Evolutionary conservation across 1,139 yeast genomes (phyloP).

Genomic region (Yamadazyma diospyri): DNA sequence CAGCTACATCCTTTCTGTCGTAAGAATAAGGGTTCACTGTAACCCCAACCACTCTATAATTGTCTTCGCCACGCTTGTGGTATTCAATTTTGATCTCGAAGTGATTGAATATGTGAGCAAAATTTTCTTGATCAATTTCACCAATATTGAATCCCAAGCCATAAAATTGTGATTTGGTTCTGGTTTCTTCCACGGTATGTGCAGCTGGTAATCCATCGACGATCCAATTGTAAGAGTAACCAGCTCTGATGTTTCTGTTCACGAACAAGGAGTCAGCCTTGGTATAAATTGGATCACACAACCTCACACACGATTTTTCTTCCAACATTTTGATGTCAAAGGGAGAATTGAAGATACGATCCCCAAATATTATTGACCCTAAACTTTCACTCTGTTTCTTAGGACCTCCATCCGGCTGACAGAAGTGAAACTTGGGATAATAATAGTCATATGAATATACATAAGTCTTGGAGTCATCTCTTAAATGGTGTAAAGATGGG

Average conservation of each 20-base stretch:
- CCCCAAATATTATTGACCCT: conserved; percentile 93
- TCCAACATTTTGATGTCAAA: conserved; percentile 76
- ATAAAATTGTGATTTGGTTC: conserved; percentile 60
- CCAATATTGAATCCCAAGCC: conserved; percentile 86
- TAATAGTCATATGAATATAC: conserved; percentile 83
- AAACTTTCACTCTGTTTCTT: conserved; percentile 81
- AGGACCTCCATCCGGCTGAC: conserved; percentile 68
- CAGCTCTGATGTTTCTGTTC: conserved; percentile 72
- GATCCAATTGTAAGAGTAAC: conserved; percentile 88
- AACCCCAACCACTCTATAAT: conserved; percentile 88
- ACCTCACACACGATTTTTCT: conserved; percentile 57
- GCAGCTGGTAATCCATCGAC: conserved; percentile 96
- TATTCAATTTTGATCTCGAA: conserved; percentile 76
- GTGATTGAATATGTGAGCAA: conserved; percentile 70
- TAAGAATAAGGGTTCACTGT: conserved; percentile 69
- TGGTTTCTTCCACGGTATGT: conserved; percentile 48
- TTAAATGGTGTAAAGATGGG: conserved; percentile 59
- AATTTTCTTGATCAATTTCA: conserved; percentile 42
- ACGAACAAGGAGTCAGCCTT: conserved; percentile 70
- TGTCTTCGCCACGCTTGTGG: conserved; percentile 67
- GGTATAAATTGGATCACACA: conserved; percentile 63
- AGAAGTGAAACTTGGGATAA: conserved; percentile 78
- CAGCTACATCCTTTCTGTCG: conserved; percentile 25
- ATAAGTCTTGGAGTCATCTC: conserved; percentile 45
- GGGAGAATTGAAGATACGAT: conserved; percentile 91